A percentile compares a stretch with the other conserved stretches of the same genome.
Conservation (phyloP, 805 yeast species). For the Candida sithepensis region DNA sequence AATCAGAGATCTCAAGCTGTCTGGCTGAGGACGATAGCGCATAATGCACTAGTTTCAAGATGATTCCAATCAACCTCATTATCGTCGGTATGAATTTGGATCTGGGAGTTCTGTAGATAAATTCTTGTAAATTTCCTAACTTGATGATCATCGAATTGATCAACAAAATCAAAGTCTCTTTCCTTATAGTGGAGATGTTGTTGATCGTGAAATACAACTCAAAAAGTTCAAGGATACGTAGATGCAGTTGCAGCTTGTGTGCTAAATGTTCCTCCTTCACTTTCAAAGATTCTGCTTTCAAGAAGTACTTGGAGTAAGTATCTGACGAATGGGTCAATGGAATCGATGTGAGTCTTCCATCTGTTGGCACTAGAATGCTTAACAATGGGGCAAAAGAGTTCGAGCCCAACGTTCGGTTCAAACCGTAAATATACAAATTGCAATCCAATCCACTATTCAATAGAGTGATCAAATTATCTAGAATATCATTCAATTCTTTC, state of each 20-base stretch:
- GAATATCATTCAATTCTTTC: conserved; percentile 17
- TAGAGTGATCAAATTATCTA: conserved; percentile 21
- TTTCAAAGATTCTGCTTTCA: conserved; percentile 10
- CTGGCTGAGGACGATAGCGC: conserved; percentile 29
- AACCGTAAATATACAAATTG: conserved; percentile 47
- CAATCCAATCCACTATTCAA: conserved; percentile 39
- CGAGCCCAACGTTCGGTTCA: conserved; percentile 53
- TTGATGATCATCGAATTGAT: conserved; percentile 39
- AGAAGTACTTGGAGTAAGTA: conserved; percentile 13
- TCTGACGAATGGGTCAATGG: conserved; percentile 29
- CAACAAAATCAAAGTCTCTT: conserved; percentile 29
- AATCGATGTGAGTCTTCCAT: conserved; percentile 8
- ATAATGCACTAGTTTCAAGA: conserved; percentile 37
- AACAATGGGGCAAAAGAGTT: conserved; percentile 41
- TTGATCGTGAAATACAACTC: conserved; percentile 40
- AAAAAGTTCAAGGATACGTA: conserved; percentile 44
- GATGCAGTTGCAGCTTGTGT: conserved; percentile 40
- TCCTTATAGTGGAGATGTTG: conserved; percentile 15
- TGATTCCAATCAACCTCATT: conserved; percentile 37
- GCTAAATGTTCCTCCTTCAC: conserved; percentile 37
- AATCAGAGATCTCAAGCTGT: conserved; percentile 19
- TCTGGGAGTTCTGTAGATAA: conserved; percentile 42
- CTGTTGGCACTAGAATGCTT: conserved; percentile 38
- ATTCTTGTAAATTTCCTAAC: conserved; percentile 47
- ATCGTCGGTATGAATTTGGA: conserved; percentile 36